Evolutionary conservation across 1,284 basidiomycete genomes (phyloP), one percentile per base, ranked within the genome.

Genomic region (Kwoniella shivajii): DNA sequence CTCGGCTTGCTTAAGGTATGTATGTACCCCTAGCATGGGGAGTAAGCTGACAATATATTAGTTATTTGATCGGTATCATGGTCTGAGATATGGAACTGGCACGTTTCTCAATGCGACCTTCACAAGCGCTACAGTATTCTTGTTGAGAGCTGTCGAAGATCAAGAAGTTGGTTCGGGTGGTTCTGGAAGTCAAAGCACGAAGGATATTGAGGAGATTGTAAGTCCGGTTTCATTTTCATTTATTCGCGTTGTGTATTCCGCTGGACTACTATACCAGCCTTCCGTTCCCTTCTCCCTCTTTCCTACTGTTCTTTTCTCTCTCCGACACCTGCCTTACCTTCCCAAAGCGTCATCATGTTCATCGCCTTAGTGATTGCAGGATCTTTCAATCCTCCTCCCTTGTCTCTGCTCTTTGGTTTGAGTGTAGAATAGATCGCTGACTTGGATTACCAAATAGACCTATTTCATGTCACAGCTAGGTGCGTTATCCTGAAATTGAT

Each of bases 111-210:
- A 39, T 26, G 47, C 55, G 36, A 52, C 44, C 6, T 61, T 55
- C 45, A 50, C 47, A 30, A 45, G 48, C 14, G 45, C 56, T 10
- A 61, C 60, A 11, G 48, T 61, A 27, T 58, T 58, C 43, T 38
- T 61, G 22, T 36, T 61, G n/a, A 39, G 29, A 38, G 48, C 56
- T 20, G 60, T 58, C 9, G 55, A 45, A 31, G 45, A 56, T 16
- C 54, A 53, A 20, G 30, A 36, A 22, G 39, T 33, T 31, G 33
- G 39, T 13, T 7, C 27, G 9, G 47, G 45, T 29, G 39, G 31
- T 3, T 11, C 41, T 2, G 24, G 16, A 14, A 49, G 34, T 31
- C 18, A 34, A n/a, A 48, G 43, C 9, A n/a, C 27, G 3, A 45
- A 59, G 41, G 36, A 44, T 22, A 54, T 54, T 30, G 46, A 55